A percentile compares a stretch with the other conserved stretches of the same genome.
Conservation (phyloP, 495 filamentous ascomycete species). For the Penicillium canariense region DNA sequence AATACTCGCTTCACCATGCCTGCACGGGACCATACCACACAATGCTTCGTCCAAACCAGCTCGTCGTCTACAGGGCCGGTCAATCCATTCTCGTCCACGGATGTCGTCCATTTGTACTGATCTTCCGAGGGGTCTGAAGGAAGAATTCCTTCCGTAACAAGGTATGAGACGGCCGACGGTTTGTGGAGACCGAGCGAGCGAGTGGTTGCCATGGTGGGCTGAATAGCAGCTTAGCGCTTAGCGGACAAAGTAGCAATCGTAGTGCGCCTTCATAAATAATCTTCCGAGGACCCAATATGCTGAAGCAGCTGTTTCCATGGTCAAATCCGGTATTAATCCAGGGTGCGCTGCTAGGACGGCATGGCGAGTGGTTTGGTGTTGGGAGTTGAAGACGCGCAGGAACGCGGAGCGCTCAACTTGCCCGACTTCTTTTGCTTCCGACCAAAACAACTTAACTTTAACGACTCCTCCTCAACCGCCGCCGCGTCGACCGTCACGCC, state of each 20-base stretch:
- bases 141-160: constrained; percentile 77
- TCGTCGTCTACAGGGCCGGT: constrained; percentile 67
- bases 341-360: constrained; percentile 1
- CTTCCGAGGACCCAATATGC: constrained; percentile 12
- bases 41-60: constrained; percentile 74
- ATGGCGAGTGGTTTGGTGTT: constrained; percentile 20
- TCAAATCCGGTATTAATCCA: constrained; percentile 2
- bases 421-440: constrained; percentile 14
- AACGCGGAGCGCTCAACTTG: constrained; percentile 26
- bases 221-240: constrained; percentile 17
- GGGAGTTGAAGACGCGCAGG: constrained; percentile 27
- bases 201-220: constrained; percentile 73
- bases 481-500: constrained; percentile 3
- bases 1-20: constrained; percentile 84
- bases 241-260: constrained; percentile 20
- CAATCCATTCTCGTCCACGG: constrained; percentile 40
- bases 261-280: constrained; percentile 23
- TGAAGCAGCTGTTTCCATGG: constrained; percentile 18
- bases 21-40: constrained; percentile 89
- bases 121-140: constrained; percentile 62
- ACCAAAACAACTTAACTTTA: constrained; percentile 30
- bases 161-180: constrained; percentile 76
- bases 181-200: constrained; percentile 85
- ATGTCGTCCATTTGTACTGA: constrained; percentile 69
- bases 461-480: constrained; percentile 16